Evolutionary conservation across 2,329 filamentous ascomycete genomes (phyloP), one percentile per base, ranked within the genome.

Genomic region (Colletotrichum sansevieriae): DNA sequence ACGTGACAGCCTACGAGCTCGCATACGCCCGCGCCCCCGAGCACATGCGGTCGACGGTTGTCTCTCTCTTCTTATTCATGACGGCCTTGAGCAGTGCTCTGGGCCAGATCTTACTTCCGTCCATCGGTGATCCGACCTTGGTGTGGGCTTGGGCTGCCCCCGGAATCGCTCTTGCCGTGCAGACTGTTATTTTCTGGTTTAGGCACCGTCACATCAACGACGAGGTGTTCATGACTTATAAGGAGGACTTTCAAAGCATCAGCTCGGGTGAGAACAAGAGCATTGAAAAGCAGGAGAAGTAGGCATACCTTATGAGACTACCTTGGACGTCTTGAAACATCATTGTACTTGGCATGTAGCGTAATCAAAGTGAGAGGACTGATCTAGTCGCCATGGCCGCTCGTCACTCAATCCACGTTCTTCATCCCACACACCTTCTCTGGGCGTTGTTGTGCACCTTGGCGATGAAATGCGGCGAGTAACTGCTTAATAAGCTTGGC

Each of bases 1-100:
- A 87, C 55, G 88, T 91, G 61, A 91, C 90, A 1, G 83, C 86
- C 55, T 84, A 91, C 55, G 90, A 92, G 76, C 89, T 92, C 70
- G 90, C 89, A 8, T 92, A 88, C 78, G 89, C 88, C 73, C 90
- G 91, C 74, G 88, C 90, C 0, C 90, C 90, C 2, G 84, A 84
- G 63, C 85, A 87, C 74, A 91, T 92, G 89, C 84, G 87, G 74
- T 85, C 84, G 3, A 84, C 87, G 13, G 85, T 90, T 33, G 82
- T 87, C 73, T 83, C 87, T 0, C 79, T 90, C 67, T 87, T 83
- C 72, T 78, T 89, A 9, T 83, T 90, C 71, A 89, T 86, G 72
- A 87, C 84, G 64, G 87, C 88, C 0, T 81, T 90, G 70, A 86
- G 85, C 4, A 83, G 83, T 43, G 87, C 87, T 2, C 72, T 85